A percentile compares a stretch with the other conserved stretches of the same genome.
Conservation (phyloP, 1,139 yeast species). For the Magnusiomyces sp. region DNA sequence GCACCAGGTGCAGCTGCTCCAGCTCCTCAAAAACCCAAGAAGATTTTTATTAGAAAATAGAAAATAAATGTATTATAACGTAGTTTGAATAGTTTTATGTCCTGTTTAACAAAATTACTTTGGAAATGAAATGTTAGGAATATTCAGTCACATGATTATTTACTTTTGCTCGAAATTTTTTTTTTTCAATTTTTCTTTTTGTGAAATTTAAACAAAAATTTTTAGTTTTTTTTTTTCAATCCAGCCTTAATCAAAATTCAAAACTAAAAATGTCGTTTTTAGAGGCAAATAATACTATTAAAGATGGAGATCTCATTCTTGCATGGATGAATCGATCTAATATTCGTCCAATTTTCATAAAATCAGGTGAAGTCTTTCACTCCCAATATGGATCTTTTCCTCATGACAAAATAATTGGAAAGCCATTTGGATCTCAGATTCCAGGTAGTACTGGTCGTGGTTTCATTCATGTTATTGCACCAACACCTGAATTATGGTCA, state of each 20-base stretch:
- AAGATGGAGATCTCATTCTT: conserved; percentile 78
- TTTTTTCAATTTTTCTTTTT: not conserved
- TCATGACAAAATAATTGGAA: conserved; percentile 75
- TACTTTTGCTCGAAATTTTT: not conserved
- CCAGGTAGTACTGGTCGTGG: conserved; percentile 1
- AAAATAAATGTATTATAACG: not conserved
- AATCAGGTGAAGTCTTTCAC: conserved; percentile 52
- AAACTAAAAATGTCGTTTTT: conserved; percentile 29
- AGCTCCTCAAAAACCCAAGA: conserved; percentile 1
- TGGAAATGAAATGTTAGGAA: no score
- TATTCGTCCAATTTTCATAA: conserved; percentile 64
- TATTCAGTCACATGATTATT: no score
- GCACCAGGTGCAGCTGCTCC: not conserved
- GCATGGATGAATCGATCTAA: conserved; percentile 77
- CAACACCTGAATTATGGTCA: conserved; percentile 96
- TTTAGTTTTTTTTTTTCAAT: not conserved
- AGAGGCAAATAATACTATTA: conserved; percentile 48
- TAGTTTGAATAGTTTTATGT: no score
- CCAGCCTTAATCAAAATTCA: not conserved
- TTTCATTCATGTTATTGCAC: conserved; percentile 78
- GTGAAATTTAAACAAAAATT: not conserved
- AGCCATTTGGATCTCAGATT: conserved; percentile 77
- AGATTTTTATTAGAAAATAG: conserved; percentile 2
- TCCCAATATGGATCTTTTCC: conserved; percentile 86
- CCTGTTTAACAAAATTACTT: no score